phyloP scores from a whole-genome alignment of 176 grass and related monocot species.

The Lolium rigidum region DNA sequence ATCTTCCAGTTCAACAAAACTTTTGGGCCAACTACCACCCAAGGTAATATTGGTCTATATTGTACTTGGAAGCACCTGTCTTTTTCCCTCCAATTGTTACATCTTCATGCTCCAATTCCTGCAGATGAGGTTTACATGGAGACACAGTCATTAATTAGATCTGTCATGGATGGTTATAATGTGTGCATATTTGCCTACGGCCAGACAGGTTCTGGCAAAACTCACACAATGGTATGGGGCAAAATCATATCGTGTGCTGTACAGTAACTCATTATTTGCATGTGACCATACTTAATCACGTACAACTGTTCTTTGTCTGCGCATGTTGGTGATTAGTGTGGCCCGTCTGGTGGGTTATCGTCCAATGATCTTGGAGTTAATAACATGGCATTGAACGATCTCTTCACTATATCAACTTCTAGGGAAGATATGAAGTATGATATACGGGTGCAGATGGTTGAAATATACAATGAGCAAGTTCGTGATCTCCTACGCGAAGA shows the following conservation, averaged over 20 bases:
- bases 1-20: conserved; percentile 88
- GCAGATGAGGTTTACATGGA: conserved; percentile 88
- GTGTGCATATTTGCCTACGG: conserved; percentile 96
- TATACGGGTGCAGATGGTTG: conserved; percentile 88
- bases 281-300: conserved; percentile 32
- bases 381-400: conserved; percentile 91
- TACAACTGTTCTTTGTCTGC: conserved; percentile 39
- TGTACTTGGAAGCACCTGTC: background rate
- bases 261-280: background rate
- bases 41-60: conserved; percentile 57
- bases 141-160: conserved; percentile 79
- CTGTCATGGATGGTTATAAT: conserved; percentile 96
- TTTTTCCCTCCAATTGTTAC: conserved; percentile 17
- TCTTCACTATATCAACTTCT: conserved; percentile 79
- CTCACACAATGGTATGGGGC: conserved; percentile 81
- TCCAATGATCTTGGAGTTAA: conserved; percentile 69
- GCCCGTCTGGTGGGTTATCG: conserved; percentile 58
- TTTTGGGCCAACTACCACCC: conserved; percentile 76
- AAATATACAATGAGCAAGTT: conserved; percentile 94
- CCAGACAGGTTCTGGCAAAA: conserved; percentile 95
- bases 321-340: conserved; percentile 62
- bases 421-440: conserved; percentile 81
- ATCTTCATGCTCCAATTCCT: conserved; percentile 41
- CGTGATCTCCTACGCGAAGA: conserved; percentile 74
- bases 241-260: conserved; percentile 35